Conservation (phyloP, 495 filamentous ascomycete genomes). For the Bryoglossum gracile region DNA sequence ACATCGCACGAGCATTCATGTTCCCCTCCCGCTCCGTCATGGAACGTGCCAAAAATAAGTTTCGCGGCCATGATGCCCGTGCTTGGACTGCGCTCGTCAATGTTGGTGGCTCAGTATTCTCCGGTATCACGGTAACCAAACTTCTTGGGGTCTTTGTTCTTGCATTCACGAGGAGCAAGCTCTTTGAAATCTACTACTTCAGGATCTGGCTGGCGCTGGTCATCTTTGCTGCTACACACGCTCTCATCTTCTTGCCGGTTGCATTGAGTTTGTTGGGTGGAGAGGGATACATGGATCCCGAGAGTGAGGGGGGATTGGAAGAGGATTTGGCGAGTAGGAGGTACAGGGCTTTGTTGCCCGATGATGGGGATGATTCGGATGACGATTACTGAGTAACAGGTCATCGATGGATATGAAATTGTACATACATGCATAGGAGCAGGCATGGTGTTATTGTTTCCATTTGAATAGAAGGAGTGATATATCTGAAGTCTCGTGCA, state of each 20-base stretch:
- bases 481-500: too few relatives aligned
- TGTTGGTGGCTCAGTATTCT: constrained; percentile 89
- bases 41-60: constrained; percentile 60
- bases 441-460: too few relatives aligned
- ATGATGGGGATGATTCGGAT: constrained; percentile 30
- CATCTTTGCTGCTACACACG: constrained; percentile 79
- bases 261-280: constrained; percentile 82
- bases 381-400: constrained; percentile 19
- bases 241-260: constrained; percentile 86
- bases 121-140: constrained; percentile 94
- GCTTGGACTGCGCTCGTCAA: constrained; percentile 90
- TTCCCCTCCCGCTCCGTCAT: constrained; percentile 75
- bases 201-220: constrained; percentile 90
- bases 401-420: too few relatives aligned
- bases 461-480: too few relatives aligned
- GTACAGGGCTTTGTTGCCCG: constrained; percentile 36
- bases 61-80: constrained; percentile 71
- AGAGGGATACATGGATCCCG: constrained; percentile 78
- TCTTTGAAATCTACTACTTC: constrained; percentile 99
- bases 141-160: constrained; percentile 85
- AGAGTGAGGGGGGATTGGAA: constrained; percentile 68
- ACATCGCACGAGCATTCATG: constrained; percentile 92
- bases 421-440: too few relatives aligned
- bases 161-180: constrained; percentile 92
- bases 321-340: constrained; percentile 60